Evolutionary conservation across 805 yeast genomes (phyloP).

Genomic region (Lipomyces lipofer): DNA sequence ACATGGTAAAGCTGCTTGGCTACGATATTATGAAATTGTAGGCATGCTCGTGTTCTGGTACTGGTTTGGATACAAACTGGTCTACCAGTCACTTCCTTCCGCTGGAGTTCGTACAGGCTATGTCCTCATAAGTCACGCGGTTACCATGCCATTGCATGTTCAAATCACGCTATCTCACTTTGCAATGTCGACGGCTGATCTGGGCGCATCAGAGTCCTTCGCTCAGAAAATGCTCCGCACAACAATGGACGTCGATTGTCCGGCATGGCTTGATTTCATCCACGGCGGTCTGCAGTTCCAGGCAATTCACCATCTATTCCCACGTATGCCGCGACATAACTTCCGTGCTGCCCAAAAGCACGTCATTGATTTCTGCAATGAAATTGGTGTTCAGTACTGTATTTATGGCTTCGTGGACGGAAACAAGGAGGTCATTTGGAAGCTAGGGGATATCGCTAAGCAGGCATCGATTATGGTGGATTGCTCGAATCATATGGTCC

Average conservation of each 20-base stretch:
- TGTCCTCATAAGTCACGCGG: slow-evolving; percentile 70
- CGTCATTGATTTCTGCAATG: slow-evolving; percentile 72
- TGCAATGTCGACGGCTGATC: slow-evolving; percentile 89
- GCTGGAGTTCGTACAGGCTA: slow-evolving; percentile 56
- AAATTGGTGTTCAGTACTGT: slow-evolving; percentile 74
- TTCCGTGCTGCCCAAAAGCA: slow-evolving; percentile 70
- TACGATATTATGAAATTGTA: slow-evolving; percentile 70
- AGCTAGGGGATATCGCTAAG: slow-evolving; percentile 70
- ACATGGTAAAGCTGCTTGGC: slow-evolving; percentile 82
- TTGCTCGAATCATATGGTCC: slow-evolving; percentile 63
- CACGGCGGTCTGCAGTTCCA: slow-evolving; percentile 94
- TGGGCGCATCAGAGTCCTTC: slow-evolving; percentile 78
- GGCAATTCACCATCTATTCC: slow-evolving; percentile 86
- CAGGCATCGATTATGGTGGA: slow-evolving; percentile 77
- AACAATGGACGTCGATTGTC: slow-evolving; percentile 94
- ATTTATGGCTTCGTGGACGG: slow-evolving; percentile 84
- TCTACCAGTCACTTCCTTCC: slow-evolving; percentile 54
- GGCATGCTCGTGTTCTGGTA: slow-evolving; percentile 71
- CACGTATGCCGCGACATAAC: slow-evolving; percentile 86
- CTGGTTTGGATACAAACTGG: slow-evolving; percentile 76
- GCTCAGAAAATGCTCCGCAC: slow-evolving; percentile 80
- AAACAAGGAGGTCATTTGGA: slow-evolving; percentile 66
- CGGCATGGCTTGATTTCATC: slow-evolving; percentile 84
- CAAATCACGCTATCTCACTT: slow-evolving; percentile 88
- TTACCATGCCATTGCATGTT: slow-evolving; percentile 91